phyloP scores from a whole-genome alignment of 345 rosid genomes.

The Arabidopsis arenosa region DNA sequence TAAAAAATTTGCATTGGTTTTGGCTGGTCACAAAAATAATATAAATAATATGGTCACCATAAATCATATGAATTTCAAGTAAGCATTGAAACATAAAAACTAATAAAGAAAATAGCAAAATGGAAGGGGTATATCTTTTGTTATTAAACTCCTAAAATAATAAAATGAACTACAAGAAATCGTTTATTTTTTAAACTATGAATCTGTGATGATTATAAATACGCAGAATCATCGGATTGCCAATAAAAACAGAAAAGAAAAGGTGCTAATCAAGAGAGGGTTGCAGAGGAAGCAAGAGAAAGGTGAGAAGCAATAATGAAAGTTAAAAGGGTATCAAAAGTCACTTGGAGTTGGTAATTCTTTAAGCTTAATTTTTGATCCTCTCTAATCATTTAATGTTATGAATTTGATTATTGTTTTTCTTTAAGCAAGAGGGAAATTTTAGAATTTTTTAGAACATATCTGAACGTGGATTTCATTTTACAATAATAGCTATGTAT shows the following conservation, averaged over 20 bases:
- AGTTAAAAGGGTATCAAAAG: slow-evolving; percentile 29
- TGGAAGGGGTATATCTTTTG: background rate
- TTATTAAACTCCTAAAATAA: background rate
- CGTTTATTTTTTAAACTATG: background rate
- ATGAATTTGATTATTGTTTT: slow-evolving; percentile 33
- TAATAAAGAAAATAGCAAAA: too few species aligned
- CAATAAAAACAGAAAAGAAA: slow-evolving; percentile 8
- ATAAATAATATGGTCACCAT: background rate
- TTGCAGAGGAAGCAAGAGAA: slow-evolving; percentile 41
- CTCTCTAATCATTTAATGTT: slow-evolving; percentile 36
- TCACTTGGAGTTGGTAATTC: slow-evolving; percentile 37
- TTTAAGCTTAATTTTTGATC: slow-evolving; percentile 41
- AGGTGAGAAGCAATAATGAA: slow-evolving; percentile 43
- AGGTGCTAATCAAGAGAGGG: slow-evolving; percentile 16
- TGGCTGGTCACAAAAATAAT: too few species aligned
- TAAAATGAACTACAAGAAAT: background rate
- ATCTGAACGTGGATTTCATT: slow-evolving; percentile 9
- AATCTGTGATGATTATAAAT: background rate
- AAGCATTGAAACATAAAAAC: background rate
- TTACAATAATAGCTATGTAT: slow-evolving; percentile 21
- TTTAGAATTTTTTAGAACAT: background rate
- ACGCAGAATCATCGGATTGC: background rate
- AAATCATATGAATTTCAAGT: background rate
- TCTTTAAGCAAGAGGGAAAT: slow-evolving; percentile 44
- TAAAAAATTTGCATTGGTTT: background rate